Evolutionary conservation across 129 eudicot species (phyloP).

Genomic region (Chrysanthemum seticuspe): DNA sequence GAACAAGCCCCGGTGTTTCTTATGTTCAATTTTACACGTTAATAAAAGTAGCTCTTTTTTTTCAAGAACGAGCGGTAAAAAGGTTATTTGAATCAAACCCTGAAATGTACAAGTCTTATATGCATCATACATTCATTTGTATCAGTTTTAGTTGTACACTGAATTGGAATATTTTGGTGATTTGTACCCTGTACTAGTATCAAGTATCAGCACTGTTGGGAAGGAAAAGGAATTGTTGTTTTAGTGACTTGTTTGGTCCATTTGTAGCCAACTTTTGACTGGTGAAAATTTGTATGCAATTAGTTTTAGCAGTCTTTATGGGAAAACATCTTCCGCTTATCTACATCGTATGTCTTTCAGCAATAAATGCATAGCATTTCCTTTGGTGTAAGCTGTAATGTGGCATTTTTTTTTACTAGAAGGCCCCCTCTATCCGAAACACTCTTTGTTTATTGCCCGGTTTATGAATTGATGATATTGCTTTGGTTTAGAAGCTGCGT

Average conservation of each 20-base stretch:
- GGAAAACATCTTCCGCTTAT: neutral
- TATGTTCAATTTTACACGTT: neutral
- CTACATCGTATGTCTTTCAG: neutral
- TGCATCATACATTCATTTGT: conserved; percentile 1
- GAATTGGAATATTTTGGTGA: neutral
- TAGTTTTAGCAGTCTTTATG: neutral
- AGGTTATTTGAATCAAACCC: conserved; percentile 12
- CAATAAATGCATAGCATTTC: too few species aligned
- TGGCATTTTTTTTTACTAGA: too few species aligned
- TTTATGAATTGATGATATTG: neutral
- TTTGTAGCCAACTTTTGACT: neutral
- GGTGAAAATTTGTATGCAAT: neutral
- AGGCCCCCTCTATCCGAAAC: neutral
- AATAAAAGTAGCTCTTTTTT: neutral
- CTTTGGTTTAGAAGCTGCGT: neutral
- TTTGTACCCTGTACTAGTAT: conserved; percentile 2
- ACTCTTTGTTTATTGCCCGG: neutral
- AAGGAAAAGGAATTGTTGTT: too few species aligned
- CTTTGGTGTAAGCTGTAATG: too few species aligned
- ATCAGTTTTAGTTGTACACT: conserved; percentile 11
- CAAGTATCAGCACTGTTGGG: neutral
- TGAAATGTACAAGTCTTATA: conserved; percentile 17
- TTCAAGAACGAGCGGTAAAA: neutral
- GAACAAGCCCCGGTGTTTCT: neutral
- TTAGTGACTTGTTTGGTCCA: conserved; percentile 2